These are phyloP conservation scores for Phialophora chinensis DNA, from an alignment of 2,329 filamentous ascomycete species.

Conservation along the genomic window DNA sequence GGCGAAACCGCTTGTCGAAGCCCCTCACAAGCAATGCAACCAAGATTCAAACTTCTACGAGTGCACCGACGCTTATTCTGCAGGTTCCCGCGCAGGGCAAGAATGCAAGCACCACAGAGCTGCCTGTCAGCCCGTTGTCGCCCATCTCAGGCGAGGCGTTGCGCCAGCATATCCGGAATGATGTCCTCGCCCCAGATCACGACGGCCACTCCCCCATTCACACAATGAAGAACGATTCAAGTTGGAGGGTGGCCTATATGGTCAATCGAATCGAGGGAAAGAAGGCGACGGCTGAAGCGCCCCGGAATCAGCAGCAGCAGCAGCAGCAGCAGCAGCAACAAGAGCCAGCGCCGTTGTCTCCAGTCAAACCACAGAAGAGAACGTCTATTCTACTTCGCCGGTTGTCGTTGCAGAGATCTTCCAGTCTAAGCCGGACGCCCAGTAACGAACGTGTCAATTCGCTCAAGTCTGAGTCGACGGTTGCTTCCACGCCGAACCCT, in stretches of 20 bases:
- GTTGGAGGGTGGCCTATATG: constrained; percentile 34
- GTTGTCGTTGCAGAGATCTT: constrained; percentile 25
- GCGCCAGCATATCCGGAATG: constrained; percentile 24
- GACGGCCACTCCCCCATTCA: constrained; percentile 15
- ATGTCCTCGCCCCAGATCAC: constrained; percentile 13
- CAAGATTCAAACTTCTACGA: constrained; percentile 21
- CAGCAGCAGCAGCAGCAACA: constrained; percentile 7
- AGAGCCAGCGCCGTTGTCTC: constrained; percentile 16
- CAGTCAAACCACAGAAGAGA: constrained; percentile 29
- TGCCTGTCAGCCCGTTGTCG: constrained; percentile 24
- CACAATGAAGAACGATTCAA: constrained; percentile 22
- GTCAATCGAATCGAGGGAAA: constrained; percentile 31
- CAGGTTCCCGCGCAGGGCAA: constrained; percentile 23
- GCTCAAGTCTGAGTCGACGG: constrained; percentile 15
- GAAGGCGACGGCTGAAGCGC: constrained; percentile 11
- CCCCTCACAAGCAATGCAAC: constrained; percentile 37
- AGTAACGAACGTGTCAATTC: constrained; percentile 23
- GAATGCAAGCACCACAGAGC: constrained; percentile 25
- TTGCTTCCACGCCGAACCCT: constrained; percentile 8
- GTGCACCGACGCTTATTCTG: constrained; percentile 26
- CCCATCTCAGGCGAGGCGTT: constrained; percentile 18
- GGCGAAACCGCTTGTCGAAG: constrained; percentile 39
- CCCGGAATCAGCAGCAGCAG: constrained; percentile 2
- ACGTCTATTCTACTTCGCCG: constrained; percentile 28
- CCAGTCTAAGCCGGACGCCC: constrained; percentile 23